A percentile compares a stretch with the other conserved stretches of the same genome.
Evolutionary conservation across 169 alveolate genomes (phyloP).

Genomic region (Babesia divergens): DNA sequence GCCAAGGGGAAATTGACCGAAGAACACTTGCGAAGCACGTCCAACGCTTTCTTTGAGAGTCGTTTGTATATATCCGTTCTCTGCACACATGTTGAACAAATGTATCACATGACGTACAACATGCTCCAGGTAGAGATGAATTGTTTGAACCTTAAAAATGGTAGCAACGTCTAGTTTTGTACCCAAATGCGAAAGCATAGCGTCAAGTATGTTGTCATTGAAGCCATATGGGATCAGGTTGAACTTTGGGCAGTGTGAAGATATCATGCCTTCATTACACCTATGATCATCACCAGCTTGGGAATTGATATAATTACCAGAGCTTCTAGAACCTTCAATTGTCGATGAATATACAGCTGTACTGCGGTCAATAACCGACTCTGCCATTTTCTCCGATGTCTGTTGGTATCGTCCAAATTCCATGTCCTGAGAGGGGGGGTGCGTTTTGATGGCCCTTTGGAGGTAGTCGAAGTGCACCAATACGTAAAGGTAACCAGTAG

Average conservation of each 20-base stretch:
- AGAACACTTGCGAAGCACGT: slow-evolving; percentile 28
- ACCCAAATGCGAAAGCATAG: slow-evolving; percentile 40
- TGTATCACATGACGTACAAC: slow-evolving; percentile 5
- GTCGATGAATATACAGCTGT: no score
- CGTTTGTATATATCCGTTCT: slow-evolving; percentile 24
- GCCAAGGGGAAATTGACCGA: slow-evolving; percentile 43
- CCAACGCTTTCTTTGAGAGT: slow-evolving; percentile 37
- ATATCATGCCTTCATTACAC: no score
- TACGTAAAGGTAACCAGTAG: slow-evolving; percentile 14
- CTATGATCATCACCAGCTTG: no score
- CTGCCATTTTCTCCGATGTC: no score
- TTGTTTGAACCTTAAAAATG: slow-evolving; percentile 50
- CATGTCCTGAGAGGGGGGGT: background rate
- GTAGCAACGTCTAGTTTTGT: slow-evolving; percentile 54
- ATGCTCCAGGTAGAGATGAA: slow-evolving; percentile 43
- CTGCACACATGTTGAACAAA: background rate
- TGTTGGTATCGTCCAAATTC: no score
- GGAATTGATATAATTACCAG: no score
- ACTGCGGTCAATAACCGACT: no score
- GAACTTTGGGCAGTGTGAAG: no score
- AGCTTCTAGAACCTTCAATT: no score
- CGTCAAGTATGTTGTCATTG: slow-evolving; percentile 28
- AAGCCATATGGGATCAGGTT: slow-evolving; percentile 9
- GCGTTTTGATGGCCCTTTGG: slow-evolving; percentile 23
- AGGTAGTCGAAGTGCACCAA: slow-evolving; percentile 51